Base-by-base conservation (phyloP, 2,329 filamentous ascomycete genomes). In the Talaromyces sp. region DNA sequence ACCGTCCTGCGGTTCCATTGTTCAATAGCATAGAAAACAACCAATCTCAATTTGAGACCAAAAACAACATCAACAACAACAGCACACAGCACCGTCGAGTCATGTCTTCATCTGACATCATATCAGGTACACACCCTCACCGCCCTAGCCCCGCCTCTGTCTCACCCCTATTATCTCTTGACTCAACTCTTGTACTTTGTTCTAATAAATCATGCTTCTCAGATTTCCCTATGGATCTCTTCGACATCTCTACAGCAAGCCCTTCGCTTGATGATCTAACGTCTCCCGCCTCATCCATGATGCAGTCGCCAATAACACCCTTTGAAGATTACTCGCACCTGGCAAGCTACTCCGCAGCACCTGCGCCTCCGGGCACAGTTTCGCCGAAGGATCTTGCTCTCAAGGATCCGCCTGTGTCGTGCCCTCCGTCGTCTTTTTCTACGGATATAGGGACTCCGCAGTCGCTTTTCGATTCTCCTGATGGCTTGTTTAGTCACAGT, bases 371-470 rank as follows among this genome's bases (percentile, higher is more conserved):
- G 30, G 85, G 83, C 69, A 96, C 92, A 50, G 85, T 96, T 65
- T 96, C 92, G 64, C 92, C 92, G 23, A 88, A 90, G 75, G 92
- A 96, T 70, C 82, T 96, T 66, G 79, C 89, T 67, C 81, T 93
- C 68, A 47, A 47, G 23, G 44, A 47, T 85, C 87, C 67, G 86
- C 87, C 14, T 23, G 27, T 31, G 70, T 96, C 91, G 65, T 87
- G 91, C 42, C 92, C 92, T 33, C 91, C 91, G 71, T 96, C 92
- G 2, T 84, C 88, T 54, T 87, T 90, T 36, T 87, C 95, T 72
- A 96, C 92, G 40, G 87, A 92, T 65, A 73, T 96, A 76, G 96
- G 92, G 61, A 95, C 92, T 63, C 92, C 92, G 52, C 88, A 87
- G 70, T 63, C 62, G 5, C 28, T 50, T 10, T 85, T 90, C 72